phyloP scores from a whole-genome alignment of 495 filamentous ascomycete species.

The Mycothermus thermophilus region DNA sequence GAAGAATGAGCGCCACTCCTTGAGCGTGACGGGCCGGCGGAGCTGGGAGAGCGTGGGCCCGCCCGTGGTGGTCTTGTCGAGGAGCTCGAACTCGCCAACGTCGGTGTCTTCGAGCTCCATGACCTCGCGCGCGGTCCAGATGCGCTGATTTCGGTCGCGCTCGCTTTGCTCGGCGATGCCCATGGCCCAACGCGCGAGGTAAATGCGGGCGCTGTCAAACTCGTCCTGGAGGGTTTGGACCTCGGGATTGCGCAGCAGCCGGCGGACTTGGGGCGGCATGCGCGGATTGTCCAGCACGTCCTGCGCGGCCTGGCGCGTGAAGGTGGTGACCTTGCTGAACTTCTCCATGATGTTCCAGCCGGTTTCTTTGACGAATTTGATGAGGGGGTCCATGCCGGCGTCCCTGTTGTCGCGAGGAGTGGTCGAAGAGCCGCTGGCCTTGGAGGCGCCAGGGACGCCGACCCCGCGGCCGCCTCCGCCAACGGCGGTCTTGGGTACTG shows the following conservation, averaged over 20 bases:
- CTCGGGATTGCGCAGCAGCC: conserved; percentile 80
- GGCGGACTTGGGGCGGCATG: conserved; percentile 71
- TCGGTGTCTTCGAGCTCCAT: conserved; percentile 87
- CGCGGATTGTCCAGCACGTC: conserved; percentile 81
- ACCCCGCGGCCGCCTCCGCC: conserved; percentile 9
- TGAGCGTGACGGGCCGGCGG: conserved; percentile 59
- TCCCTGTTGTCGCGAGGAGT: conserved; percentile 32
- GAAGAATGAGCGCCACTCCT: conserved; percentile 84
- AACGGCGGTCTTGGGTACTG: conserved; percentile 22
- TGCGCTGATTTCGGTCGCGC: conserved; percentile 62
- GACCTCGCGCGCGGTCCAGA: conserved; percentile 87
- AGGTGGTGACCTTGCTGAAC: conserved; percentile 90
- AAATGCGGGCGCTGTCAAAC: conserved; percentile 89
- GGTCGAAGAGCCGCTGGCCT: conserved; percentile 1
- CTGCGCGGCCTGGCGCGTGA: conserved; percentile 81
- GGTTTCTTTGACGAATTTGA: conserved; percentile 88
- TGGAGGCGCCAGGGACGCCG: conserved; percentile 8
- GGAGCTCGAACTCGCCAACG: conserved; percentile 88
- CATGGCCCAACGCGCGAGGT: conserved; percentile 95
- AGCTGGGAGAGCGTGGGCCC: conserved; percentile 57
- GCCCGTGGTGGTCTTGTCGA: conserved; percentile 68
- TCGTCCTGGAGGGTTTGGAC: conserved; percentile 92
- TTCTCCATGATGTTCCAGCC: conserved; percentile 92
- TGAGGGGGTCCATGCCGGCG: conserved; percentile 87
- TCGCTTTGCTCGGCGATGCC: conserved; percentile 95